Evolutionary conservation across 2,329 filamentous ascomycete genomes (phyloP).

Genomic region (Cytospora schulzeri): DNA sequence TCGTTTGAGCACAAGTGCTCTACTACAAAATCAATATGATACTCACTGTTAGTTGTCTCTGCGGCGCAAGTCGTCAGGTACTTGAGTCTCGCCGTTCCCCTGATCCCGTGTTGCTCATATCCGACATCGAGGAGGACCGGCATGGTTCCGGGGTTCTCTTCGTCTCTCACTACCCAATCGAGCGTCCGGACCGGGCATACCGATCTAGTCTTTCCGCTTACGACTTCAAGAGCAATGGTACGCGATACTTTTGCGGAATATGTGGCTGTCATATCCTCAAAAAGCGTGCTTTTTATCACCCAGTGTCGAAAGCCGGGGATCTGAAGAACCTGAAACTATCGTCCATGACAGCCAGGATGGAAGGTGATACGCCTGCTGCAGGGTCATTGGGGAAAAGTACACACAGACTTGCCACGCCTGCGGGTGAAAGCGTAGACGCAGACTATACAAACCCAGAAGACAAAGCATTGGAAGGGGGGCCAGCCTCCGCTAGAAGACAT

Average conservation of each 20-base stretch:
- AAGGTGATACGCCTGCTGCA: background rate
- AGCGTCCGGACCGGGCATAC: constrained; percentile 28
- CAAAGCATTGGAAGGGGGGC: background rate
- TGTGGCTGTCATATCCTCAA: constrained; percentile 48
- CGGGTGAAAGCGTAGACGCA: background rate
- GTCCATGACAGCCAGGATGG: background rate
- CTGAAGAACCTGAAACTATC: constrained; percentile 30
- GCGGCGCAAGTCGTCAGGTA: constrained; percentile 3
- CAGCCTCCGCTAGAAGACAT: background rate
- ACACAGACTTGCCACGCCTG: background rate
- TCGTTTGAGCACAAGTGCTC: too few relatives aligned
- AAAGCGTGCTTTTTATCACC: background rate
- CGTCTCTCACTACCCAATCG: constrained; percentile 41
- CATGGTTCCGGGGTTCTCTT: constrained; percentile 41
- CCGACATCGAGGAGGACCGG: constrained; percentile 35
- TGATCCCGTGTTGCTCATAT: constrained; percentile 27
- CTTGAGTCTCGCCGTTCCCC: background rate
- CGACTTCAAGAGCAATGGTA: constrained; percentile 16
- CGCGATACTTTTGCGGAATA: constrained; percentile 42
- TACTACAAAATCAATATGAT: background rate
- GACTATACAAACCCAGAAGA: background rate
- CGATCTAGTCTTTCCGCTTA: constrained; percentile 18
- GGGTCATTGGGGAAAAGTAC: background rate
- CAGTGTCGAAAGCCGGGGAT: background rate
- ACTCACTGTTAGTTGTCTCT: constrained; percentile 3